A percentile compares a stretch with the other conserved stretches of the same genome.
Evolutionary conservation across 768 basidiomycete species (phyloP).

Genomic region (Cytidiella melzeri): DNA sequence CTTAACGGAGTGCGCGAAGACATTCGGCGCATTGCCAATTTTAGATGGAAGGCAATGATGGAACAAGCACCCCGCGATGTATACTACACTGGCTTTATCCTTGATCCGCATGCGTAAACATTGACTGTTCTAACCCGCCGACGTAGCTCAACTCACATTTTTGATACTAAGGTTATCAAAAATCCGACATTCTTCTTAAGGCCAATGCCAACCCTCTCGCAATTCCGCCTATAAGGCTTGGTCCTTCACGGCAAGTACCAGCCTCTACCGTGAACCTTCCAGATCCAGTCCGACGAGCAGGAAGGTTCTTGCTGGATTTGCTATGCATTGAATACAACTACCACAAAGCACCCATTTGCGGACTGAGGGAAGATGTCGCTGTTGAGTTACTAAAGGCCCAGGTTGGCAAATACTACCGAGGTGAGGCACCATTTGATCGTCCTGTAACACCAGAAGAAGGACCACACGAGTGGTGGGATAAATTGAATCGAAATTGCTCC

Average conservation of each 20-base stretch:
- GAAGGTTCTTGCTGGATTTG: neutral
- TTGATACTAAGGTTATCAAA: neutral
- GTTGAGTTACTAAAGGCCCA: no score
- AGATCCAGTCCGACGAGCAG: neutral
- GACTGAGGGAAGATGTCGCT: neutral
- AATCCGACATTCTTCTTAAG: neutral
- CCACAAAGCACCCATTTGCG: neutral
- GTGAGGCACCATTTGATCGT: no score
- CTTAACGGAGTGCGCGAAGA: neutral
- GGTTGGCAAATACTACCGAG: no score
- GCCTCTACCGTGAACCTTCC: neutral
- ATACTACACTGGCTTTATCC: neutral
- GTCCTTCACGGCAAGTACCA: neutral
- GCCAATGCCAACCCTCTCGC: neutral
- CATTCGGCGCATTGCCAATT: neutral
- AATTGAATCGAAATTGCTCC: no score
- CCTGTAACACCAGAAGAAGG: no score
- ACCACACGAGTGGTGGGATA: no score
- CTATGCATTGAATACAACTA: neutral
- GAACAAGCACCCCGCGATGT: neutral
- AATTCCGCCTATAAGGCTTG: neutral
- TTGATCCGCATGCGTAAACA: neutral
- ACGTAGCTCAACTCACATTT: neutral
- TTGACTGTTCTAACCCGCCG: neutral
- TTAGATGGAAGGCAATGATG: neutral